Conservation (phyloP, 768 basidiomycete species). For the Boletus speciosus region DNA sequence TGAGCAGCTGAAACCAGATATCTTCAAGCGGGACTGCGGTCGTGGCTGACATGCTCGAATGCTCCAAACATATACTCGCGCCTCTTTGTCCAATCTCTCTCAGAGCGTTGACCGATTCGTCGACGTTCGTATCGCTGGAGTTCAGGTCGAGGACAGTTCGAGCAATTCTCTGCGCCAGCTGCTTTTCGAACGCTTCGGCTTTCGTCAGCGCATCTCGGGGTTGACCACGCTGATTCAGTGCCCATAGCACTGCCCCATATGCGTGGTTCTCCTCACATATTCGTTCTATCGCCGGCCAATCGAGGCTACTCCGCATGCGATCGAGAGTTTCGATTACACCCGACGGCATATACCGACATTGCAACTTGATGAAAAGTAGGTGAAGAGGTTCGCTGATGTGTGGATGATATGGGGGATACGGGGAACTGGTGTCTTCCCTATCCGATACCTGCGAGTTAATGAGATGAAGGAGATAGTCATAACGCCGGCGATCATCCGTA, state of each 20-base stretch:
- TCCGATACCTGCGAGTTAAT: slow-evolving; percentile 50
- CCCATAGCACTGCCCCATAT: slow-evolving; percentile 82
- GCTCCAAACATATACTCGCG: slow-evolving; percentile 65
- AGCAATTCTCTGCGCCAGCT: slow-evolving; percentile 44
- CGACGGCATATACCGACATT: slow-evolving; percentile 67
- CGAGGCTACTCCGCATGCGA: slow-evolving; percentile 47
- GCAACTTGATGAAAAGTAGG: slow-evolving; percentile 64
- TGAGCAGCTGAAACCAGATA: slow-evolving; percentile 85
- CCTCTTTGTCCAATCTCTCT: slow-evolving; percentile 58
- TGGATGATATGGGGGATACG: slow-evolving; percentile 33
- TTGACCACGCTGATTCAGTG: slow-evolving; percentile 59
- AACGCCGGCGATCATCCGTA: slow-evolving; percentile 50
- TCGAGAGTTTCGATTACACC: slow-evolving; percentile 61
- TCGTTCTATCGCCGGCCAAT: slow-evolving; percentile 51
- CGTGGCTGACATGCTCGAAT: slow-evolving; percentile 45
- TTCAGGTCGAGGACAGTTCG: slow-evolving; percentile 31
- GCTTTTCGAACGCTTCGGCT: slow-evolving; percentile 56
- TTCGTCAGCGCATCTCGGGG: slow-evolving; percentile 64
- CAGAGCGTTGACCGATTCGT: slow-evolving; percentile 46
- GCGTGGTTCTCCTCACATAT: slow-evolving; percentile 66
- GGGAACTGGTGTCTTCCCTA: slow-evolving; percentile 31
- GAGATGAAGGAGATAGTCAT: slow-evolving; percentile 74
- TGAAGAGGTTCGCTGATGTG: slow-evolving; percentile 51
- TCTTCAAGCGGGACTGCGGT: slow-evolving; percentile 62
- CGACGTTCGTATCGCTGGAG: slow-evolving; percentile 22